A percentile compares a stretch with the other conserved stretches of the same genome.
These are phyloP conservation scores for Ilex asprella DNA, from an alignment of 257 asterid species.

Conservation along the genomic window DNA sequence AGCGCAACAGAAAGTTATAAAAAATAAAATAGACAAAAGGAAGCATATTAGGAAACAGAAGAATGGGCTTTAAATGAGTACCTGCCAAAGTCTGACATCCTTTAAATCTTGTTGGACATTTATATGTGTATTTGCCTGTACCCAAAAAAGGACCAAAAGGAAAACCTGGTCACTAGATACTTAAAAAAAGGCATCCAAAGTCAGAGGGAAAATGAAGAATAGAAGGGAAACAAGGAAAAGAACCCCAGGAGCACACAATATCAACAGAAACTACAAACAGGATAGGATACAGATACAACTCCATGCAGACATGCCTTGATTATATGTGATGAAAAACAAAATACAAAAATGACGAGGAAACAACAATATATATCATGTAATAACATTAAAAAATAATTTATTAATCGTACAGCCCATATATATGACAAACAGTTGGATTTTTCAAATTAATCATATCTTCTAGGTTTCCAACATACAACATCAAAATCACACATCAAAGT, in stretches of 20 bases:
- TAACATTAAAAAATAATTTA: too few relatives aligned
- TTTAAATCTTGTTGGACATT: slow-evolving; percentile 73
- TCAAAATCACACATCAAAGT: neutral
- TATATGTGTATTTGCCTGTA: slow-evolving; percentile 96
- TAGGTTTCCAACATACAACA: neutral
- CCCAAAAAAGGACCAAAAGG: slow-evolving; percentile 18
- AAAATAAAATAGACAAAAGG: slow-evolving; percentile 8
- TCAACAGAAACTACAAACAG: too few relatives aligned
- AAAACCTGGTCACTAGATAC: slow-evolving; percentile 13
- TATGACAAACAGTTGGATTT: too few relatives aligned
- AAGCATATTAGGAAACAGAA: slow-evolving; percentile 8
- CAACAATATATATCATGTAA: too few relatives aligned
- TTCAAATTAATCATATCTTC: too few relatives aligned
- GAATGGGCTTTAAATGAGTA: slow-evolving; percentile 15
- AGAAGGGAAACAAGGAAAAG: too few relatives aligned
- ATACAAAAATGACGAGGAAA: neutral
- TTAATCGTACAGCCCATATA: too few relatives aligned
- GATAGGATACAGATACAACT: too few relatives aligned
- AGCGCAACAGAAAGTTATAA: slow-evolving; percentile 9
- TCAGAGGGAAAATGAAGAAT: too few relatives aligned
- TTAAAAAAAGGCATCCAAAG: too few relatives aligned
- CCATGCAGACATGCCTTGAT: too few relatives aligned
- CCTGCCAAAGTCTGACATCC: slow-evolving; percentile 99
- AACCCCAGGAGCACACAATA: too few relatives aligned
- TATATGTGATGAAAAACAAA: neutral